Percentiles rank a stretch among this genome's conserved stretches.
phyloP scores from a whole-genome alignment of 73 alveolate genomes.

The Diophrys appendiculata region DNA sequence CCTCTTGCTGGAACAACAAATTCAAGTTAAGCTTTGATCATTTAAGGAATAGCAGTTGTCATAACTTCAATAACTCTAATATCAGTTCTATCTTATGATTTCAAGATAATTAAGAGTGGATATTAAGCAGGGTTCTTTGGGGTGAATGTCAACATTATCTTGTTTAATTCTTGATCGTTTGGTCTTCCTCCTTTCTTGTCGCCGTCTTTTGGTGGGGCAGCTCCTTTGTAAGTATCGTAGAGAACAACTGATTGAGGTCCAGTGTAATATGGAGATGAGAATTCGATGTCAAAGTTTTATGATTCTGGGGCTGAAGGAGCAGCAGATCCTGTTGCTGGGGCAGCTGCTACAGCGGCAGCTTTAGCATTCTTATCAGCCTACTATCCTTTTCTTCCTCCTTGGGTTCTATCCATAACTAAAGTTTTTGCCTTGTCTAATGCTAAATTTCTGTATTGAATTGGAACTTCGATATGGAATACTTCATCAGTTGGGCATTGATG shows the following conservation, averaged over 20 bases:
- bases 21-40: constrained; percentile 93
- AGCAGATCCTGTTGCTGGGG: constrained; percentile 6
- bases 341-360: neutral
- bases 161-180: constrained; percentile 41
- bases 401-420: constrained; percentile 64
- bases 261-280: constrained; percentile 56
- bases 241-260: constrained; percentile 56
- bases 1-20: constrained; percentile 95
- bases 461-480: constrained; percentile 49
- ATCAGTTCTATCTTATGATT: constrained; percentile 83
- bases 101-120: constrained; percentile 73
- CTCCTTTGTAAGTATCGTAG: constrained; percentile 37
- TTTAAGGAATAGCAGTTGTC: constrained; percentile 95
- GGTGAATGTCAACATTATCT: constrained; percentile 36
- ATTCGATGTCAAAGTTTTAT: constrained; percentile 56
- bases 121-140: constrained; percentile 86
- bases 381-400: constrained; percentile 30
- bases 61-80: constrained; percentile 92
- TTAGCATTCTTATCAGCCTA: neutral
- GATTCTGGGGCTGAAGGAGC: constrained; percentile 40
- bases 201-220: constrained; percentile 18
- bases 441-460: constrained; percentile 57
- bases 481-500: constrained; percentile 88
- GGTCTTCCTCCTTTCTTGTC: constrained; percentile 39
- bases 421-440: constrained; percentile 67